Percentiles rank a stretch among this genome's conserved stretches.
Conservation (phyloP, 2,329 filamentous ascomycete genomes). For the Dothideomycetes sp. region DNA sequence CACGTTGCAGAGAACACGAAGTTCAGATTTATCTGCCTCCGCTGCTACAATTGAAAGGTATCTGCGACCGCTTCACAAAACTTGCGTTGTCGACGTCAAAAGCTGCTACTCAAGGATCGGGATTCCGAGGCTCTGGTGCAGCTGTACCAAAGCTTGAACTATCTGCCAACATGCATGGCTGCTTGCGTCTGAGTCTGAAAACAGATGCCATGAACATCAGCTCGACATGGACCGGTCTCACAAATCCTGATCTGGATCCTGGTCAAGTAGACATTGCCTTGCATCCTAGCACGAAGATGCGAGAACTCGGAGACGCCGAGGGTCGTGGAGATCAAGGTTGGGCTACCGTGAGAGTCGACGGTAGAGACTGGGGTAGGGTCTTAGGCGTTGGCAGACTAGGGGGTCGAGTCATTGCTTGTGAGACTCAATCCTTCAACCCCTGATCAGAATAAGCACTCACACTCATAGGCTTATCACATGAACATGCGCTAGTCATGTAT, state of each 20-base stretch:
- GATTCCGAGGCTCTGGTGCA: slow-evolving; percentile 22
- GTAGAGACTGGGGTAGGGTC: slow-evolving; percentile 88
- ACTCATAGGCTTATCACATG: slow-evolving; percentile 54
- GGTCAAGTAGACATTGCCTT: slow-evolving; percentile 60
- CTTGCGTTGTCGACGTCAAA: slow-evolving; percentile 46
- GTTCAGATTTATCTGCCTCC: slow-evolving; percentile 87
- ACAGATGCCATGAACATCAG: slow-evolving; percentile 79
- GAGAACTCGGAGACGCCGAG: slow-evolving; percentile 41
- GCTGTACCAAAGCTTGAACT: slow-evolving; percentile 62
- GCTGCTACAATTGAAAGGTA: slow-evolving; percentile 78
- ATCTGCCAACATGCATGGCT: slow-evolving; percentile 89
- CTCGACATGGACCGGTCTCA: slow-evolving; percentile 74
- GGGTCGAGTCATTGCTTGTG: slow-evolving; percentile 83
- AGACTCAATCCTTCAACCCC: slow-evolving; percentile 19
- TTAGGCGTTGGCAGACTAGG: slow-evolving; percentile 83
- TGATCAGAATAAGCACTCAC: too few species aligned
- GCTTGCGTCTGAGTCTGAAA: slow-evolving; percentile 64
- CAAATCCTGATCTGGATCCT: slow-evolving; percentile 80
- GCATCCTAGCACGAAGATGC: slow-evolving; percentile 73
- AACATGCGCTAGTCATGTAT: slow-evolving; percentile 71
- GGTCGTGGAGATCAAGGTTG: slow-evolving; percentile 69
- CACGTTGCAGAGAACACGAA: slow-evolving; percentile 79
- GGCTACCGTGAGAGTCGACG: slow-evolving; percentile 85
- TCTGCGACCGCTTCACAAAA: slow-evolving; percentile 91
- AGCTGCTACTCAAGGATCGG: slow-evolving; percentile 9